These are phyloP conservation scores for Blastobotrys mokoenaii DNA, from an alignment of 805 yeast species.

Conservation along the genomic window DNA sequence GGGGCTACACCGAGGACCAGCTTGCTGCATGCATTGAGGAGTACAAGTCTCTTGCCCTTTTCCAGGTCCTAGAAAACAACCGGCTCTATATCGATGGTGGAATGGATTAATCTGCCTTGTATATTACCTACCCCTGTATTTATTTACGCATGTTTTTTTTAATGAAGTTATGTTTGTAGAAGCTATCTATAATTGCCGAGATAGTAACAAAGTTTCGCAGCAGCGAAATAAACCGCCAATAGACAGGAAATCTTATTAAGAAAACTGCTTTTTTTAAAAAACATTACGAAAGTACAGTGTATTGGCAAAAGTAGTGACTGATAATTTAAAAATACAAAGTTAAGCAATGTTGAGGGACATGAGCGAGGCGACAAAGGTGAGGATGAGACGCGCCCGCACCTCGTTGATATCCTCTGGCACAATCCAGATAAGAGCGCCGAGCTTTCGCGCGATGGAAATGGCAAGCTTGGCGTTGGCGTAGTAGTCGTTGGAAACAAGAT, in stretches of 20 bases:
- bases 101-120: not conserved
- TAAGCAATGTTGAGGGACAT: constrained; percentile 50
- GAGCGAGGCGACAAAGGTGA: constrained; percentile 91
- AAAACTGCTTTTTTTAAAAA: no score
- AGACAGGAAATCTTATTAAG: no score
- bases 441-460: constrained; percentile 93
- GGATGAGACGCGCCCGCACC: constrained; percentile 86
- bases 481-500: constrained; percentile 78
- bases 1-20: constrained; percentile 78
- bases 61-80: constrained; percentile 66
- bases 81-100: constrained; percentile 3
- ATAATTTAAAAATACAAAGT: not conserved
- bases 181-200: no score
- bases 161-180: no score
- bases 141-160: no score
- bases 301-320: no score
- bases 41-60: constrained; percentile 62
- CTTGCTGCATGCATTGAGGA: constrained; percentile 67
- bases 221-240: no score
- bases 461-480: constrained; percentile 96
- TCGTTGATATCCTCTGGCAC: constrained; percentile 99
- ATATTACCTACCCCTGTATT: no score
- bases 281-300: no score
- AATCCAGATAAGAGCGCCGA: constrained; percentile 96
- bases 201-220: no score